Evolutionary conservation across 163 green algal genomes (phyloP).

Genomic region (Scenedesmus sp.): DNA sequence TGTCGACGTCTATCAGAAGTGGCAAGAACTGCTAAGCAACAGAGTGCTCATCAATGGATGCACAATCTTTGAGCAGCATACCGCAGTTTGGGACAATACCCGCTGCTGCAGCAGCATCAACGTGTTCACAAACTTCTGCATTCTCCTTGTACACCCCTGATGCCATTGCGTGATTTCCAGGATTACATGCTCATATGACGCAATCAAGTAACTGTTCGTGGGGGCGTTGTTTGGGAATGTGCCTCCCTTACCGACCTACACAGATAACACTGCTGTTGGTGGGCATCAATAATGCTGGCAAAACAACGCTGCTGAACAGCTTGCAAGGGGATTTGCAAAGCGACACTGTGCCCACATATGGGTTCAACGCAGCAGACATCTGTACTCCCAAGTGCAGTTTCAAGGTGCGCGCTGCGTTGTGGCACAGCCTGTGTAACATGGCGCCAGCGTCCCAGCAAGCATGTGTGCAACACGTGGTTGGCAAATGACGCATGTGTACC

Average conservation of each 20-base stretch:
- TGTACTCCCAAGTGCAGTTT: background rate
- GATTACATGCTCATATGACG: background rate
- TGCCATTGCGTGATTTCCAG: background rate
- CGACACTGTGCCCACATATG: constrained; percentile 51
- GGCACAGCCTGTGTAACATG: no score
- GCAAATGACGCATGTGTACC: no score
- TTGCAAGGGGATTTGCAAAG: constrained; percentile 57
- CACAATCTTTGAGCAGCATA: background rate
- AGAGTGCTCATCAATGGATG: background rate
- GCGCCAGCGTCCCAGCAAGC: no score
- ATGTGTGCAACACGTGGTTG: no score
- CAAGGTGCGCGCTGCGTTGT: background rate
- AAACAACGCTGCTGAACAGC: constrained; percentile 72
- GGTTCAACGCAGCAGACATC: background rate
- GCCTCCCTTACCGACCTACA: background rate
- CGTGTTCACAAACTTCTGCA: background rate
- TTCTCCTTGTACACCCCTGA: no score
- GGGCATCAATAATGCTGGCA: constrained; percentile 75
- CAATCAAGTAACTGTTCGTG: background rate
- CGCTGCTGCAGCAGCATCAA: background rate
- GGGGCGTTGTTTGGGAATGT: background rate
- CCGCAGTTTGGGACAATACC: no score
- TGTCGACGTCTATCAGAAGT: no score
- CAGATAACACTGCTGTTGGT: constrained; percentile 66
- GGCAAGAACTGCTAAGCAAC: no score